Evolutionary conservation across 257 asterid genomes (phyloP), one percentile per base, ranked within the genome.

Genomic region (Eustoma russellianum): DNA sequence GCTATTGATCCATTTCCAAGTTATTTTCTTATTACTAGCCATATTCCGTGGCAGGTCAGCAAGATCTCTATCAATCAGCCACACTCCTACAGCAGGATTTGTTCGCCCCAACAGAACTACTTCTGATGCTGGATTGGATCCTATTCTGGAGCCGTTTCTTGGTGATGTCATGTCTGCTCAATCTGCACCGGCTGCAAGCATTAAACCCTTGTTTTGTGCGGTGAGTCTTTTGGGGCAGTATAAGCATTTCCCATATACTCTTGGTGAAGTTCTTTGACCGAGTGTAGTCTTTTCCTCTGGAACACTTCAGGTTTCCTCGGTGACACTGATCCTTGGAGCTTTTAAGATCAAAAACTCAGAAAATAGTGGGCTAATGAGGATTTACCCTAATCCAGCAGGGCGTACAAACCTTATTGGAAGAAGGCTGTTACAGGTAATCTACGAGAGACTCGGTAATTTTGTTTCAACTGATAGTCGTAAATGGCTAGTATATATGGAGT

Each of bases 21-120:
- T 24, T 24, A 24, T 24, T 24, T 2, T 24, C 3, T 24, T 24
- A 24, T 24, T 24, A 1, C 3, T 24, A 24, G 30, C 30, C 30
- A 24, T 56, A 55, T 52, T 38, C 17, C 9, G 17, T 41, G 24
- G 11, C 80, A 85, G 92, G 86, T 85, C 95, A 46, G 95, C 95
- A 51, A 75, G 95, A 77, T 85, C 83, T 55, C 83, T 85, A 55
- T 67, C 88, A 41, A 75, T 73, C 43, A 71, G 81, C 48, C 75
- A 62, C 53, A 75, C 74, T 51, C 92, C 93, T 47, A 53, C 76
- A 9, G 40, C 48, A 17, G 81, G 73, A 64, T 69, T 84, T 54
- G 69, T 61, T 60, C 68, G 58, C 18, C 30, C 67, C 33, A 59
- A 62, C 10, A 73, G 64, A 71, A 70, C 77, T 45, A 41, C 48